Evolutionary conservation across 352 stramenopile species (phyloP), one percentile per base, ranked within the genome.

Genomic region (Globisporangium barbulae): DNA sequence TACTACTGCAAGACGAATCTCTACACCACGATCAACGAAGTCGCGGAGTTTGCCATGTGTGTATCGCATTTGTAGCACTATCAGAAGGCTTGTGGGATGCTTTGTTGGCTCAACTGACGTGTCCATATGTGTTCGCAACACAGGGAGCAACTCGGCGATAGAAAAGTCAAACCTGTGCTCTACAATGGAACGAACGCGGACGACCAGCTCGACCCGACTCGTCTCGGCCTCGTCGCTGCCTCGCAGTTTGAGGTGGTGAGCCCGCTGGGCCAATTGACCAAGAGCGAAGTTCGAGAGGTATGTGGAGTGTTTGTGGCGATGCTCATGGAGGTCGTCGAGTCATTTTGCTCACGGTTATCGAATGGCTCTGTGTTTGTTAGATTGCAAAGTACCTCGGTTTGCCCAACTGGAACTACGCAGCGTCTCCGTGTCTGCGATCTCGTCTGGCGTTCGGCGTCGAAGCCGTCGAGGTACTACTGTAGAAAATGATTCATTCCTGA

Each of bases 141-240:
- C 55, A 61, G 74, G 52, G 59, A 83, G 60, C 55, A 75, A 57
- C 52, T 69, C 5, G 59, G 9, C 5, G 41, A 52, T 13, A 19
- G 25, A 2, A 30, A 50, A 54, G 6, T 12, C 15, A 69, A 73
- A 22, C 70, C 74, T 0, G 67, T 89, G 33, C 69, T 99, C 9
- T 99, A 98, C 84, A 99, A 99, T 71, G 97, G 97, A 56, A 99
- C 97, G 0, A 99, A 99, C 66, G 86, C 85, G 1, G 96, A 99
- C 63, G 97, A 99, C 65, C 78, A 90, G 15, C 67, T 89, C 49
- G 96, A 99, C 73, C 84, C 89, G 10, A 99, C 96, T 0, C 79
- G 97, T 19, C 58, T 67, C 35, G 42, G 96, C 1, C 79, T 99
- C 8, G 78, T 98, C 31, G 96, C 96, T 2, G 97, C 97, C 1